Conservation (phyloP, 2,329 filamentous ascomycete genomes). For the Stagonosporopsis vannaccii region DNA sequence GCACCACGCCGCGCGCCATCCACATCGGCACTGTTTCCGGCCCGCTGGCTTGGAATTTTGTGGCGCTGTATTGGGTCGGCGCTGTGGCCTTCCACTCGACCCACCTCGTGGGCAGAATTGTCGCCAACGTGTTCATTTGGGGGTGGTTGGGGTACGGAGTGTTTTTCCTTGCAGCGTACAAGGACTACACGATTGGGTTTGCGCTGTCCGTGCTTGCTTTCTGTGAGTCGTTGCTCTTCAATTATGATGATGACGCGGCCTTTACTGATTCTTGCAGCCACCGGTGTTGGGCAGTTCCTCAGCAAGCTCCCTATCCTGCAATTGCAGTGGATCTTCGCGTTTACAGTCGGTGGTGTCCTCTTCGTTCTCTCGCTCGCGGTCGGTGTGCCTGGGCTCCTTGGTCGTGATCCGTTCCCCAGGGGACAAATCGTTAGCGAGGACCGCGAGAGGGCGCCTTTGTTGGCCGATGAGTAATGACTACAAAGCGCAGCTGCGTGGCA, state of each 20-base stretch:
- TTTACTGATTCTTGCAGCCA: constrained; percentile 52
- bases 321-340: constrained; percentile 92
- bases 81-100: constrained; percentile 77
- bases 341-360: constrained; percentile 78
- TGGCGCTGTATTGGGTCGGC: constrained; percentile 88
- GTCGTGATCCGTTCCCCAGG: constrained; percentile 62
- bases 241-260: constrained; percentile 27
- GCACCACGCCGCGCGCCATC: constrained; percentile 73
- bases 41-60: constrained; percentile 85
- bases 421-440: constrained; percentile 57
- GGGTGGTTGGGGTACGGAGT: constrained; percentile 76
- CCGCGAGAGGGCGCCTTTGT: constrained; percentile 61
- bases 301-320: constrained; percentile 75
- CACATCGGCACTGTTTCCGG: constrained; percentile 78
- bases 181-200: constrained; percentile 81
- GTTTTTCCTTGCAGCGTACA: constrained; percentile 77
- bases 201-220: constrained; percentile 75
- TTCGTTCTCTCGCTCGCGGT: constrained; percentile 72
- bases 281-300: constrained; percentile 80
- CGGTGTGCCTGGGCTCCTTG: constrained; percentile 68
- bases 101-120: constrained; percentile 73
- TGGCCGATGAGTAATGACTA: constrained; percentile 46
- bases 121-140: constrained; percentile 91
- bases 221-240: constrained; percentile 55
- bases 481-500: neutral